phyloP scores from a whole-genome alignment of 306 rosid species.

The Biancaea sappan region DNA sequence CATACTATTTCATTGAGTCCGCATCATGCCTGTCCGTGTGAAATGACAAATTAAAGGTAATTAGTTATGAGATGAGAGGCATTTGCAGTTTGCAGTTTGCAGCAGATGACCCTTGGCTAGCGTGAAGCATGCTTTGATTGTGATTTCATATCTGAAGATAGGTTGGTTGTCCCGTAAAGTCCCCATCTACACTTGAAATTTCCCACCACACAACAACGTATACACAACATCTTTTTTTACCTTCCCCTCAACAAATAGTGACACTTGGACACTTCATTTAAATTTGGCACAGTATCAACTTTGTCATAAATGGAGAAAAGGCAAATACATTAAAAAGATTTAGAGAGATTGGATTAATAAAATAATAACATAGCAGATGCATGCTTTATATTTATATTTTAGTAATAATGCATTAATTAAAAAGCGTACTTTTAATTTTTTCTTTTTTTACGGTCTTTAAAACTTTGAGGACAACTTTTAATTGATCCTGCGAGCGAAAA shows the following conservation, averaged over 20 bases:
- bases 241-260: slow-evolving; percentile 1
- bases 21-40: too few species aligned
- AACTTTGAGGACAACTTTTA: not conserved
- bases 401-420: not conserved
- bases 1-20: too few species aligned
- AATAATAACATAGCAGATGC: not conserved
- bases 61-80: too few species aligned
- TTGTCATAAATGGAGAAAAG: not conserved
- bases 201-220: slow-evolving; percentile 30
- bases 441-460: not conserved
- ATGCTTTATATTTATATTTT: too few species aligned
- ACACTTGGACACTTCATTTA: not conserved
- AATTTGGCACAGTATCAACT: not conserved
- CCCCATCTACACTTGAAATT: slow-evolving; percentile 39
- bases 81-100: too few species aligned
- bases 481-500: slow-evolving; percentile 5
- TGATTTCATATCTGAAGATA: slow-evolving; percentile 28
- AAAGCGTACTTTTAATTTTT: not conserved
- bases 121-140: slow-evolving; percentile 8
- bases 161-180: slow-evolving; percentile 31
- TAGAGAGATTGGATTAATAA: not conserved
- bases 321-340: not conserved
- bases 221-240: not conserved
- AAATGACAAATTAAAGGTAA: too few species aligned
- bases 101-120: too few species aligned